Percentiles rank a stretch among this genome's conserved stretches.
Conservation (phyloP, 2,329 filamentous ascomycete genomes). For the Diaporthe humulicola region DNA sequence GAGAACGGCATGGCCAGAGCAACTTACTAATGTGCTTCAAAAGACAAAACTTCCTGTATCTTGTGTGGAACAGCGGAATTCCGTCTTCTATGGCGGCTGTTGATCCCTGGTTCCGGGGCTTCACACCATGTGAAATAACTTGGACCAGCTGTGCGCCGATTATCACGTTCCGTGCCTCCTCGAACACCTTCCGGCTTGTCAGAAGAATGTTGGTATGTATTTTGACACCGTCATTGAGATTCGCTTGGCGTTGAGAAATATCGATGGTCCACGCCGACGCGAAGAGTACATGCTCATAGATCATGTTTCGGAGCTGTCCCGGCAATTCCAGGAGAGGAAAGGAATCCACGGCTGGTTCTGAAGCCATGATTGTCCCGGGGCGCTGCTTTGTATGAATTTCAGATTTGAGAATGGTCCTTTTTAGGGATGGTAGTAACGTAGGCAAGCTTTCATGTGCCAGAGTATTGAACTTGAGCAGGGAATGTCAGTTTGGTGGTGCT, state of each 20-base stretch:
- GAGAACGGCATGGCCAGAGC: neutral
- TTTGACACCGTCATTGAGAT: neutral
- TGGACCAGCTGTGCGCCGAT: neutral
- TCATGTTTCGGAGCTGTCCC: neutral
- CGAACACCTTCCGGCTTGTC: neutral
- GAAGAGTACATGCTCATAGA: neutral
- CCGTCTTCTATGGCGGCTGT: neutral
- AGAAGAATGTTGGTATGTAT: slow-evolving; percentile 3
- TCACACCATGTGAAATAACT: neutral
- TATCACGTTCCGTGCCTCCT: neutral
- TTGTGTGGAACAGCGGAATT: neutral
- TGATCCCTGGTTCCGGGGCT: no score
- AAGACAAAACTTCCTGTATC: neutral
- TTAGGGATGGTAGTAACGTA: no score
- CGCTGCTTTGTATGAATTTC: no score
- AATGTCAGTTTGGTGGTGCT: no score
- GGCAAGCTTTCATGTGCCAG: no score
- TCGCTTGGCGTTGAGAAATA: no score
- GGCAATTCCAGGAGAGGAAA: neutral
- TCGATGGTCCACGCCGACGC: neutral
- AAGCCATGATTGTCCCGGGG: no score
- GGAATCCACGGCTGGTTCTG: no score
- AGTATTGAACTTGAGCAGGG: no score
- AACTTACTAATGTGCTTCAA: neutral
- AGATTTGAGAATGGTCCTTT: no score